phyloP scores from a whole-genome alignment of 2,329 filamentous ascomycete species.

The Penicillium hesseltinei region DNA sequence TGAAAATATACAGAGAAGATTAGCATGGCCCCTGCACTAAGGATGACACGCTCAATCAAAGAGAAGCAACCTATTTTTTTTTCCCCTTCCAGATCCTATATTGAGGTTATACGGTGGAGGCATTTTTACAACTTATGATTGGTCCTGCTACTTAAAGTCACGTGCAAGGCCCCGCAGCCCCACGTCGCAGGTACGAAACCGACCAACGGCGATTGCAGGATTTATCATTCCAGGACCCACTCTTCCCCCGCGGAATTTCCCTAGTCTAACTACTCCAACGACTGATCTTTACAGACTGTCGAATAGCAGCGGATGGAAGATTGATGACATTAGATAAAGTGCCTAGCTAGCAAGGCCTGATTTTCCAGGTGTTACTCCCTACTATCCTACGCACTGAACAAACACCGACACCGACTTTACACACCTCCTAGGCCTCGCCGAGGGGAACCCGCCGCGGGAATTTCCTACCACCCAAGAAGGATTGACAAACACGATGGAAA shows the following conservation, averaged over 20 bases:
- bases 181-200: neutral
- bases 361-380: neutral
- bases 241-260: constrained; percentile 2
- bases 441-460: constrained; percentile 1
- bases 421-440: neutral
- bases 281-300: neutral
- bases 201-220: neutral
- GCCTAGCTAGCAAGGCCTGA: too few relatives aligned
- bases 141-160: neutral
- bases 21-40: constrained; percentile 86
- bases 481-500: constrained; percentile 1
- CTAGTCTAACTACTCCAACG: neutral
- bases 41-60: constrained; percentile 88
- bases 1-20: constrained; percentile 73
- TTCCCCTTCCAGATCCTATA: too few relatives aligned
- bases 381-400: neutral
- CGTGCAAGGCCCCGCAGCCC: neutral
- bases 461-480: neutral
- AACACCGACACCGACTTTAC: too few relatives aligned
- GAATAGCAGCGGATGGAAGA: neutral
- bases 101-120: neutral
- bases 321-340: neutral
- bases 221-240: neutral
- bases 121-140: neutral
- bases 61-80: constrained; percentile 60